Evolutionary conservation across 345 rosid genomes (phyloP), one percentile per base, ranked within the genome.

Genomic region (Anacardium occidentale): DNA sequence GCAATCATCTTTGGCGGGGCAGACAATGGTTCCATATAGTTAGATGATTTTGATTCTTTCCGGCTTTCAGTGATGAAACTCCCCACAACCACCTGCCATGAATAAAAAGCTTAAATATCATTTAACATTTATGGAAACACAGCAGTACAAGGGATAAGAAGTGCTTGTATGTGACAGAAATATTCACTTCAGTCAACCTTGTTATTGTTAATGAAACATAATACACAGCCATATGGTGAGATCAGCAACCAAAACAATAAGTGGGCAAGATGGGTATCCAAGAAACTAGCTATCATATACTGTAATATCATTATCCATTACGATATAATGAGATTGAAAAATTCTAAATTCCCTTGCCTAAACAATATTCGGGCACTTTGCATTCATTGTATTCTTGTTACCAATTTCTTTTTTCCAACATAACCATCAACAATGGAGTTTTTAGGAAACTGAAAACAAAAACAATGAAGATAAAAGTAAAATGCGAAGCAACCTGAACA

Each of bases 401-500:
- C 8, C 42, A 37, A 37, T 37, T 20, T 51, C 32, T 1, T 0
- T 17, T 3, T 18, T 11, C 12, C 11, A 18, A 69, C 17, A 52
- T 17, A 44, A 66, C n/a, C 3, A 54, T 37, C 8, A 37, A 68
- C n/a, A 10, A 3, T 21, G 34, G 42, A 22, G 61, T 32, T 65
- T 47, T 22, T 25, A 57, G 20, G n/a, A 55, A 62, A 53, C 14
- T 26, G 9, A 56, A 34, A 14, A 44, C 34, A 2, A 47, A 17
- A 45, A 5, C 42, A 12, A 42, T 37, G 57, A 45, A 22, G 5
- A 21, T 17, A 44, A 53, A 8, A 26, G 47, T 29, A 74, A n/a
- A 60, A 34, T 24, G 20, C 58, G 14, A 73, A 71, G 32, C 20
- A 15, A 86, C 99, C 99, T 92, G 99, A 65, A 95, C 94, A 76